Evolutionary conservation across 768 basidiomycete genomes (phyloP).

Genomic region (Exidia glandulosa): DNA sequence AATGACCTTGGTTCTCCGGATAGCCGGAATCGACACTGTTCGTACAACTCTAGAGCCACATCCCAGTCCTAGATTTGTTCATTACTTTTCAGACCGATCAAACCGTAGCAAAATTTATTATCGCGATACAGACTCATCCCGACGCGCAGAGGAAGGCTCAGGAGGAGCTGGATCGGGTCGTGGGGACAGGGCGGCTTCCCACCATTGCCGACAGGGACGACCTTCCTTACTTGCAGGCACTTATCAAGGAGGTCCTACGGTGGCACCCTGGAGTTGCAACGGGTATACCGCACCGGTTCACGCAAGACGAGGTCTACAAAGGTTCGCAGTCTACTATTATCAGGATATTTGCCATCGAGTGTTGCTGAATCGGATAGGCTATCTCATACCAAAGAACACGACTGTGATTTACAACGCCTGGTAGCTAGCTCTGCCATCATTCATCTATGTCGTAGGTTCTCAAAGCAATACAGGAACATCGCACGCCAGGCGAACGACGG

Average conservation of each 20-base stretch:
- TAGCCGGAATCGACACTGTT: not conserved
- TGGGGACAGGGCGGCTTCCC: conserved; percentile 7
- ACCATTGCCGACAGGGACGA: not conserved
- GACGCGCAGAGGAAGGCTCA: conserved; percentile 16
- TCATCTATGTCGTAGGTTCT: not conserved
- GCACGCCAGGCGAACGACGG: conserved; percentile 5
- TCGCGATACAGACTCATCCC: conserved; percentile 25
- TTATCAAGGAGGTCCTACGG: conserved; percentile 12
- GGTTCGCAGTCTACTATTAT: too few species aligned
- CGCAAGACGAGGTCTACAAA: not conserved
- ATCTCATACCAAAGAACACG: conserved; percentile 10
- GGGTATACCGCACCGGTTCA: not conserved
- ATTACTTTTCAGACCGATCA: conserved; percentile 17
- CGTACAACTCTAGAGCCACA: too few species aligned
- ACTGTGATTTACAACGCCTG: conserved; percentile 11
- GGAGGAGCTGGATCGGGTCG: conserved; percentile 16
- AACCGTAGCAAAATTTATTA: conserved; percentile 21
- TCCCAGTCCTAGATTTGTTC: not conserved
- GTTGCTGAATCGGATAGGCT: conserved; percentile 5
- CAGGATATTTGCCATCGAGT: too few species aligned
- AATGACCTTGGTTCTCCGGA: not conserved
- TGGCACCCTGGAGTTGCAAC: conserved; percentile 11
- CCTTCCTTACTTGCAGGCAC: conserved; percentile 13
- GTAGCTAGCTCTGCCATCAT: not conserved
- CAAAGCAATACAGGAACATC: not conserved